A percentile compares a stretch with the other conserved stretches of the same genome.
These are phyloP conservation scores for Zalaria obscura DNA, from an alignment of 2,329 filamentous ascomycete genomes.

Conservation along the genomic window DNA sequence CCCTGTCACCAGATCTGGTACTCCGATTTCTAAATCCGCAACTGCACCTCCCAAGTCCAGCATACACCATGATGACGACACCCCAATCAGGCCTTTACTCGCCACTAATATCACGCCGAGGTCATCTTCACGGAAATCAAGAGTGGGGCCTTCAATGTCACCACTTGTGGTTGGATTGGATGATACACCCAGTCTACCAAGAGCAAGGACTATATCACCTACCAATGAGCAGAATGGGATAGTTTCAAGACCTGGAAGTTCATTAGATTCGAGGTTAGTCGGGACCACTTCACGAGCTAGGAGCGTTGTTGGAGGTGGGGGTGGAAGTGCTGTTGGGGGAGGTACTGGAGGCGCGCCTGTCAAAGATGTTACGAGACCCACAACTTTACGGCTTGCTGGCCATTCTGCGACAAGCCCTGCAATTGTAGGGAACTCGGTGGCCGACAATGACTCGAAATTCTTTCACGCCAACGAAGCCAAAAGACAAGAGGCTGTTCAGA, in stretches of 20 bases:
- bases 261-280: neutral
- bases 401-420: neutral
- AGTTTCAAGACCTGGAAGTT: neutral
- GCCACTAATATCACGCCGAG: slow-evolving; percentile 65
- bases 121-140: slow-evolving; percentile 57
- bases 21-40: slow-evolving; percentile 3
- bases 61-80: slow-evolving; percentile 17
- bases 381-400: neutral
- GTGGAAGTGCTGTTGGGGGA: too few relatives aligned
- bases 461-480: slow-evolving; percentile 80
- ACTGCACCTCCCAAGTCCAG: slow-evolving; percentile 23
- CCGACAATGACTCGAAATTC: slow-evolving; percentile 50
- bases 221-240: neutral
- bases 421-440: neutral
- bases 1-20: neutral
- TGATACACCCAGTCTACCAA: slow-evolving; percentile 34
- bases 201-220: slow-evolving; percentile 21
- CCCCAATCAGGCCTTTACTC: slow-evolving; percentile 37
- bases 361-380: neutral
- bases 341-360: too few relatives aligned
- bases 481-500: slow-evolving; percentile 14
- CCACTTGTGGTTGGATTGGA: neutral
- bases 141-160: slow-evolving; percentile 31
- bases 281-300: slow-evolving; percentile 16
- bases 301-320: slow-evolving; percentile 14